Base-by-base conservation (phyloP, 1,139 yeast species). In the Candida sp. region DNA sequence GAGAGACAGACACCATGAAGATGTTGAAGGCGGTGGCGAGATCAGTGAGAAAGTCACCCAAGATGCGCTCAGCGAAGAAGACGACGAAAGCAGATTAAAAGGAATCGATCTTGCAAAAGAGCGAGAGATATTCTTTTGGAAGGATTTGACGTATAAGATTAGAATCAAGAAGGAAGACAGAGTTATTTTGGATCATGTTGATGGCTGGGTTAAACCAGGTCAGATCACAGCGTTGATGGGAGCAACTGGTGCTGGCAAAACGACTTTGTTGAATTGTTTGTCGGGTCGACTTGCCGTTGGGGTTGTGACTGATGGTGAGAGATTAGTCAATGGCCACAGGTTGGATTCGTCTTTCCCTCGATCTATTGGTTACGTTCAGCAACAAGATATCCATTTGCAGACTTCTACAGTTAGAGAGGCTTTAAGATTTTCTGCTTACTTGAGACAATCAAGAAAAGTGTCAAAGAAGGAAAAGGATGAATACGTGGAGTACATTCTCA, bases 101-200 rank as follows among this genome's bases (percentile, higher is more conserved):
- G 73, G 30, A 8, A 39, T 11, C 42, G 35, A 23, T 34, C 41
- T 3, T 42, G 30, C 17, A 42, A 17, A 7, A n/a, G 47, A 48
- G n/a, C 58, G 42, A 77, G 49, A 86, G 47, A 83, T 85, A 48
- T 88, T 88, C 80, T 91, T 87, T 65, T 89, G 96, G 96, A 82
- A 83, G 65, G 82, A 88, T 63, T 84, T 89, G 46, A 85, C 90
- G 55, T 89, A 88, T 65, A 88, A 86, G 58, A 86, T 89, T 50
- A 78, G 84, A 60, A 83, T 87, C 61, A 87, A 88, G 65, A 65
- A 69, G 12, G 89, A 81, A 60, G 75, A 81, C 17, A 77, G 91
- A 60, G 78, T 85, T 43, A 79, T 89, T 59, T 75, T 88, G 63
- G 77, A 81, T 61, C 80, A 81, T 56, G 89, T 89, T 50, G 92